These are phyloP conservation scores for Haplographium delicatum DNA, from an alignment of 495 filamentous ascomycete genomes.

Conservation along the genomic window DNA sequence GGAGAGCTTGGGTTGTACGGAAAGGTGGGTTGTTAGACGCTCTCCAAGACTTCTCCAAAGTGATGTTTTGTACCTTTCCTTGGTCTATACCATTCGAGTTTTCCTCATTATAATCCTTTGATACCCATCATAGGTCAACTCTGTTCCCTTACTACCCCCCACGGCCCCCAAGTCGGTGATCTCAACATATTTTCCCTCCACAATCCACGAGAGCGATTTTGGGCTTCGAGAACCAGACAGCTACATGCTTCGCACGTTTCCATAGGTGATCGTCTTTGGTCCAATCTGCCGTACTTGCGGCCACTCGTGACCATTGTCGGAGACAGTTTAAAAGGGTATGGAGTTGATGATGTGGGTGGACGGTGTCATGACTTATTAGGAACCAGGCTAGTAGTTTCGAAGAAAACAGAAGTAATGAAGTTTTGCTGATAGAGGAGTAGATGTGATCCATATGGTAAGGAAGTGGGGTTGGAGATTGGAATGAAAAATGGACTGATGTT, in stretches of 20 bases:
- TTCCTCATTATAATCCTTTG: not conserved
- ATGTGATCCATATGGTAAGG: conserved; percentile 26
- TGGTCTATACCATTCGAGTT: too few species aligned
- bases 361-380: conserved; percentile 71
- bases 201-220: conserved; percentile 74
- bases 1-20: conserved; percentile 58
- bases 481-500: not conserved
- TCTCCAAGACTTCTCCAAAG: too few species aligned
- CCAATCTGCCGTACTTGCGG: conserved; percentile 67
- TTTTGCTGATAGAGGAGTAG: not conserved
- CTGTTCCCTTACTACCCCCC: conserved; percentile 64
- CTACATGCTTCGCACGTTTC: conserved; percentile 69
- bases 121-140: conserved; percentile 45
- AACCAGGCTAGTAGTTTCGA: conserved; percentile 72
- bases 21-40: conserved; percentile 25
- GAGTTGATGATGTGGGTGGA: conserved; percentile 46
- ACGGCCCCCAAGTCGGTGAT: conserved; percentile 75
- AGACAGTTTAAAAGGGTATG: conserved; percentile 58
- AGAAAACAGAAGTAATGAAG: not conserved
- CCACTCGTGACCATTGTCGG: conserved; percentile 66
- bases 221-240: conserved; percentile 73
- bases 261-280: conserved; percentile 68
- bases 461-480: not conserved
- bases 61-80: too few species aligned
- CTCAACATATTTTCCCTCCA: conserved; percentile 74